Percentiles rank a stretch among this genome's conserved stretches.
Evolutionary conservation across 345 rosid species (phyloP).

Genomic region (Gossypium longicalyx): DNA sequence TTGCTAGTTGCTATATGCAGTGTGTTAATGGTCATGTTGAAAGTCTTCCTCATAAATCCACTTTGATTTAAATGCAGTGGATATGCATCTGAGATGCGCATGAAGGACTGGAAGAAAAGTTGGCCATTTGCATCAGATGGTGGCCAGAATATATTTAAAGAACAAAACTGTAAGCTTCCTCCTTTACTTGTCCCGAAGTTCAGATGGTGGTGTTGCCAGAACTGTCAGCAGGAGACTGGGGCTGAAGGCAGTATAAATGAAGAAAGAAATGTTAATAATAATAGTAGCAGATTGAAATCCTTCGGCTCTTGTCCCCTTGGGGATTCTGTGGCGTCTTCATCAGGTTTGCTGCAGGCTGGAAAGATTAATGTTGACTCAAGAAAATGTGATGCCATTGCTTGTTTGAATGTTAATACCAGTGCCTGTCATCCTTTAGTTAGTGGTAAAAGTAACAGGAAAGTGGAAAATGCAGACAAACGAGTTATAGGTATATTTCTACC

Average conservation of each 20-base stretch:
- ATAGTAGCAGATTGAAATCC: constrained; percentile 17
- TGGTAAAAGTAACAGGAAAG: constrained; percentile 30
- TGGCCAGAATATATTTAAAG: constrained; percentile 24
- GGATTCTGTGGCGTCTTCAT: constrained; percentile 18
- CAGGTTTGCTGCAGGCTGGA: constrained; percentile 31
- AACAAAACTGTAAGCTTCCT: constrained; percentile 38
- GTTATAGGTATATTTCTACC: constrained; percentile 32
- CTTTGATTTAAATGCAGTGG: constrained; percentile 49
- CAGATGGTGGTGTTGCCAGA: constrained; percentile 52
- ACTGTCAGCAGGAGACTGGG: constrained; percentile 35
- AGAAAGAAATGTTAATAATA: constrained; percentile 18
- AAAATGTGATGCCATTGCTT: constrained; percentile 25
- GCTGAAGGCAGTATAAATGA: constrained; percentile 20
- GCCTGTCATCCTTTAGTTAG: constrained; percentile 18
- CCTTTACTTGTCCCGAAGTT: constrained; percentile 44
- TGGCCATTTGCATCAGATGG: constrained; percentile 58
- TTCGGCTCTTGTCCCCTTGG: constrained; percentile 21
- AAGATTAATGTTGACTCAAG: constrained; percentile 20
- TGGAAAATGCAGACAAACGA: constrained; percentile 14
- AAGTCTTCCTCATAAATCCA: constrained; percentile 7
- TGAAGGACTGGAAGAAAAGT: constrained; percentile 38
- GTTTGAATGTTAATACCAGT: constrained; percentile 22
- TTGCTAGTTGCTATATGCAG: constrained; percentile 13
- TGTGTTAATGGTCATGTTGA: neutral
- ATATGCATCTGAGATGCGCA: constrained; percentile 52